These are phyloP conservation scores for Mucor irregularis DNA, from an alignment of 371 early-diverging fungal genomes.

Conservation along the genomic window DNA sequence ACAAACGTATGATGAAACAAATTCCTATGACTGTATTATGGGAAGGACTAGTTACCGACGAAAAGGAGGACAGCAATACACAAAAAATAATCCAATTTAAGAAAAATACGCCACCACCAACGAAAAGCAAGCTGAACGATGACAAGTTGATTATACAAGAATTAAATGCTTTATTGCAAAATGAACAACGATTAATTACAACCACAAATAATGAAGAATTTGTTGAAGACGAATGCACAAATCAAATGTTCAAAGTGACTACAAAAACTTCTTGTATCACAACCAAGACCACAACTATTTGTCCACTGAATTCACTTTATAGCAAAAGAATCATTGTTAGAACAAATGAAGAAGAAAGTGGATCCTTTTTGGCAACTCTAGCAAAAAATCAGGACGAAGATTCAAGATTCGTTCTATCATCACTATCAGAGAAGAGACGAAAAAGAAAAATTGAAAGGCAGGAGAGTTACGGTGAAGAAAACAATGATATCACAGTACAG, in stretches of 20 bases:
- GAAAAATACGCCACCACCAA: background rate
- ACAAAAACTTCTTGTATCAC: constrained; percentile 36
- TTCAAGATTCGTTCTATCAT: constrained; percentile 42
- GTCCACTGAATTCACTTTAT: constrained; percentile 17
- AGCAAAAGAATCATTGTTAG: constrained; percentile 33
- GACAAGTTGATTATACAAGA: constrained; percentile 5
- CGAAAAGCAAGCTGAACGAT: background rate
- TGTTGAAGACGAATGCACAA: background rate
- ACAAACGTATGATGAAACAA: constrained; percentile 48
- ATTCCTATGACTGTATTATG: constrained; percentile 42
- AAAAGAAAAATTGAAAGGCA: constrained; percentile 39
- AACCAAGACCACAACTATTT: constrained; percentile 35
- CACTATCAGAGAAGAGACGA: constrained; percentile 49
- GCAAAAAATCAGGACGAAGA: background rate
- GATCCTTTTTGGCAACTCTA: constrained; percentile 33
- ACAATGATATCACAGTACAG: background rate
- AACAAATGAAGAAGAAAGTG: constrained; percentile 33
- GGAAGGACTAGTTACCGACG: constrained; percentile 43
- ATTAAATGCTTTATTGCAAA: constrained; percentile 2
- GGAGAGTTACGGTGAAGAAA: constrained; percentile 12
- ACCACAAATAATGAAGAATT: background rate
- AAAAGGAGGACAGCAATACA: constrained; percentile 15
- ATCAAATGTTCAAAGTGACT: constrained; percentile 33
- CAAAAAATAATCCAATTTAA: constrained; percentile 14
- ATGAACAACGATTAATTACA: background rate